These are phyloP conservation scores for Ascochyta fabae DNA, from an alignment of 2,329 filamentous ascomycete species.

Conservation along the genomic window DNA sequence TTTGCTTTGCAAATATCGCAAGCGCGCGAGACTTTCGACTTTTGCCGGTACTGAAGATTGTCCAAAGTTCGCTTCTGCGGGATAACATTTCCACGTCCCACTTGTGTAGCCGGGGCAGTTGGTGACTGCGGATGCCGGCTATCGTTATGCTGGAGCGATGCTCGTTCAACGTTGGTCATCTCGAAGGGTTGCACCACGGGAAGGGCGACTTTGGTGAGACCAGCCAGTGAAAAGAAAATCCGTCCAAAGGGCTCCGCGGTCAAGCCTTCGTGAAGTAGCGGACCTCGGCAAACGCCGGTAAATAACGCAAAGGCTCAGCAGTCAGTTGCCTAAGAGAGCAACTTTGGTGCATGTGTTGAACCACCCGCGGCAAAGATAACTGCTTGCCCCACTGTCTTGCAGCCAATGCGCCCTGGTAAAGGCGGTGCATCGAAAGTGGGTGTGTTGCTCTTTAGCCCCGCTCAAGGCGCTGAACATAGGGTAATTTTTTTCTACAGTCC, in stretches of 20 bases:
- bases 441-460: too few species aligned
- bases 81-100: conserved; percentile 1
- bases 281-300: background rate
- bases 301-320: background rate
- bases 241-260: background rate
- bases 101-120: background rate
- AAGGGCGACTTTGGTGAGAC: background rate
- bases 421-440: too few species aligned
- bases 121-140: background rate
- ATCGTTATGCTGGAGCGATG: too few species aligned
- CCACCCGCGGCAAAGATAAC: background rate
- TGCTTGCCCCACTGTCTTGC: background rate
- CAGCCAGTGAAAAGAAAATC: conserved; percentile 6
- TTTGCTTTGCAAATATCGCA: conserved; percentile 42
- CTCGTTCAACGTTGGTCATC: background rate
- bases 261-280: background rate
- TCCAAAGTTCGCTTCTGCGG: conserved; percentile 22
- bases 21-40: conserved; percentile 37
- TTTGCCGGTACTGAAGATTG: conserved; percentile 8
- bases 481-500: too few species aligned
- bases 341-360: background rate
- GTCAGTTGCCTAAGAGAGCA: background rate
- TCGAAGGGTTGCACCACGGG: background rate
- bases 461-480: too few species aligned
- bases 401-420: too few species aligned